Conservation (phyloP, 2,329 filamentous ascomycete genomes). For the Stemphylium beticola region DNA sequence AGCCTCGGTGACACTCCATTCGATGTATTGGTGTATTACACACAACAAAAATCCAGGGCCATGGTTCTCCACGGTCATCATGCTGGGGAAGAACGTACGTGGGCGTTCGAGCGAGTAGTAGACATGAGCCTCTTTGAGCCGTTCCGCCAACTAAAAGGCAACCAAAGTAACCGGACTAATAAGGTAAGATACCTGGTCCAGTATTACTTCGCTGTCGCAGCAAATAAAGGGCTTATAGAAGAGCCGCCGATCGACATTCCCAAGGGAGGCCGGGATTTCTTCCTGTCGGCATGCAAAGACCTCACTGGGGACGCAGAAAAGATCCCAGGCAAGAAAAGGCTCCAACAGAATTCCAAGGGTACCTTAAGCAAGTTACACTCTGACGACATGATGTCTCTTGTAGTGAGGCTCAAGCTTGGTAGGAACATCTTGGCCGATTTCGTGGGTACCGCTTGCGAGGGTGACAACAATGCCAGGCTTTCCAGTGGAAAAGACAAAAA, state of each 20-base stretch:
- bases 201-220: not conserved
- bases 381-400: no score
- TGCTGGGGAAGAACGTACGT: not conserved
- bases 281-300: not conserved
- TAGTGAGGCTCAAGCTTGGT: no score
- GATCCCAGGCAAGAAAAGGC: not conserved
- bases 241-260: not conserved
- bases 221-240: not conserved
- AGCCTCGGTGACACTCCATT: not conserved
- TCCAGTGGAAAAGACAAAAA: no score
- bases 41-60: not conserved
- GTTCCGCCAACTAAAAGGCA: not conserved
- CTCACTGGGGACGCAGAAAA: not conserved
- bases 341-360: not conserved
- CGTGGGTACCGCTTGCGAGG: no score
- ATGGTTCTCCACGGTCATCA: not conserved
- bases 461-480: no score
- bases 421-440: no score
- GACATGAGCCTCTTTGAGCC: not conserved
- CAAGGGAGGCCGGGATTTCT: not conserved
- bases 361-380: not conserved
- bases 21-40: not conserved
- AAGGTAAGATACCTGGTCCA: not conserved
- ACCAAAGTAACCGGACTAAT: not conserved
- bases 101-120: not conserved